Evolutionary conservation across 2,329 filamentous ascomycete genomes (phyloP), one percentile per base, ranked within the genome.

Genomic region (Ascochyta rabiei): DNA sequence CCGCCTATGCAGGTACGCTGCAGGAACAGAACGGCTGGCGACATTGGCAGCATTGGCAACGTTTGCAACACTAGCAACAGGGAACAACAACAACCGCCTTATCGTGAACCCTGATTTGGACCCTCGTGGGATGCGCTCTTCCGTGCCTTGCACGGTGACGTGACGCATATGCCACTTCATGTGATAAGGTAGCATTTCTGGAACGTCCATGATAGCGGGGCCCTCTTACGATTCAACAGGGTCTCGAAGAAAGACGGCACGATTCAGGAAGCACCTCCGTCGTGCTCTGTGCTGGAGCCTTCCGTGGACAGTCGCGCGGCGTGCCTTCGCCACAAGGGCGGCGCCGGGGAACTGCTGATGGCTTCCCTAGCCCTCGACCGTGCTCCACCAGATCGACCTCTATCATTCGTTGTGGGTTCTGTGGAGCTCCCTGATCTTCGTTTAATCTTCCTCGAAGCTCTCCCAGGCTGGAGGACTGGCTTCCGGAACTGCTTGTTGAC

Each of bases 1-100:
- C 61, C 60, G 59, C 74, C 74, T 74, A 75, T 74, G 72, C 72
- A 75, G 72, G 72, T 72, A 75, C 72, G 55, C 64, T 69, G 75
- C 75, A 77, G 75, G 75, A 70, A 76, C 74, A 62, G 59, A 59
- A 57, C 59, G 60, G 59, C 57, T 48, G 48, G 52, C 28, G 13
- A 15, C 28, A 30, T 4, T 13, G 28, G 12, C 57, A 58, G 53
- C 50, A 57, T 47, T 52, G 50, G n/a, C n/a, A n/a, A n/a, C n/a
- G n/a, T n/a, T n/a, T n/a, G n/a, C n/a, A n/a, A n/a, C n/a, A n/a
- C n/a, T n/a, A n/a, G n/a, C n/a, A n/a, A n/a, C n/a, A n/a, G n/a
- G n/a, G n/a, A n/a, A n/a, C n/a, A 47, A 52, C 56, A 40, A 61
- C 50, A 55, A 37, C 37, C 31, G 40, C 40, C 59, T 62, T 61